Base-by-base conservation (phyloP, 2,329 filamentous ascomycete species). In the Diaporthe citrichinensis region DNA sequence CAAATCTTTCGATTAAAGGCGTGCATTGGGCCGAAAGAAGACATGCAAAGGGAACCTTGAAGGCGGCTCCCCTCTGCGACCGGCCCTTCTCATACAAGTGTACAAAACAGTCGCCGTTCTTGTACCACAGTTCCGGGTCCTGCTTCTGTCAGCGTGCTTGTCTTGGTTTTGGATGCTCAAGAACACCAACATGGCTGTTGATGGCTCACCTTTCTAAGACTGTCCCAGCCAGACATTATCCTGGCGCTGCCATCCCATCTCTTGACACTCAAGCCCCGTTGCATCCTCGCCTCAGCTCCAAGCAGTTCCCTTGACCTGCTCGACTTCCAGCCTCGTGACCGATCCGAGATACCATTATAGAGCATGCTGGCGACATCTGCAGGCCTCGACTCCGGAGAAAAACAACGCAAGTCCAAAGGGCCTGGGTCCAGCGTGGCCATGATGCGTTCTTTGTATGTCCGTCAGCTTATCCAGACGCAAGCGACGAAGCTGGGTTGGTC, bases 91-190 rank as follows among this genome's bases (percentile, higher is more conserved):
- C 89, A 79, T 94, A 92, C 0, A 96, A 86, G 82, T 95, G 88
- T 1, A 96, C 88, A 23, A 91, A 86, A 79, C 94, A 95, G 80
- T 95, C 91, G 20, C 92, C 94, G 77, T 92, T 84, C 15, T 88
- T 86, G 76, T 88, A 87, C 92, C 92, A 96, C 3, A 96, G 86
- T 78, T 95, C 94, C 3, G 90, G 86, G 78, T 96, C 94, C 94
- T 95, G 53, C 44, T 28, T 46, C 12, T 17, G 61, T 74, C 41
- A 76, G 69, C 49, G 25, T 51, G 10, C 31, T 41, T 17, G 20
- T 31, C 8, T 39, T 25, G 20, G 5, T 46, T 15, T 31, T 58
- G 20, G 34, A 65, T 34, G 9, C 3, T 36, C 7, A 31, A 46
- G 25, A 0, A 39, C 55, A 28, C 10, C 34, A 41, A 20, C 28